Conservation (phyloP, 345 rosid genomes). For the Eucalyptus pumila region DNA sequence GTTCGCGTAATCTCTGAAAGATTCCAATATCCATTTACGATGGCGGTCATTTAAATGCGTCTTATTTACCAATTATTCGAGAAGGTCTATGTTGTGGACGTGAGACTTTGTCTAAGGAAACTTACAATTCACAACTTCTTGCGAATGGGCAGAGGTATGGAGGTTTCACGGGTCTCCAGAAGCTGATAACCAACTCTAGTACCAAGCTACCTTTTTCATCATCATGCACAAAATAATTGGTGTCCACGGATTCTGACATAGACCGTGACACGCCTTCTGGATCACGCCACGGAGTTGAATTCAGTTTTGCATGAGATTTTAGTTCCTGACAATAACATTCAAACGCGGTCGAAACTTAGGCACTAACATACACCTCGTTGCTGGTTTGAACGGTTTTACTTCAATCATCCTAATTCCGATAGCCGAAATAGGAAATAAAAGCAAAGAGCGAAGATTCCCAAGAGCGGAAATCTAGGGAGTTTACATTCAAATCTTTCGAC, state of each 20-base stretch:
- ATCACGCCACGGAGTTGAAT: neutral
- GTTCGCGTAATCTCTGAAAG: too few relatives aligned
- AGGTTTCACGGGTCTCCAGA: neutral
- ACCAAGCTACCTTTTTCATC: neutral
- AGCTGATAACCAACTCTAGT: neutral
- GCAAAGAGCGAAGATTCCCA: neutral
- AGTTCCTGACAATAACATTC: neutral
- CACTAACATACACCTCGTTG: neutral
- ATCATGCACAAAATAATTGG: neutral
- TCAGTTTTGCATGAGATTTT: neutral
- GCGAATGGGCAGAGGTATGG: neutral
- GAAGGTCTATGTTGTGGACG: neutral
- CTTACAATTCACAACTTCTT: neutral
- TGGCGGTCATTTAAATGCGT: neutral
- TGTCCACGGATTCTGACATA: neutral
- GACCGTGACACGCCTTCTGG: neutral
- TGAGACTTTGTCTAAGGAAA: neutral
- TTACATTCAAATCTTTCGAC: neutral
- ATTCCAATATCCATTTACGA: too few relatives aligned
- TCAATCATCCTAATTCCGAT: neutral
- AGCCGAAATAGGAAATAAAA: neutral
- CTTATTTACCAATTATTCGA: neutral
- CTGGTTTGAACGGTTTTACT: neutral
- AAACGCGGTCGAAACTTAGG: neutral
- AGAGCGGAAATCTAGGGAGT: neutral